Evolutionary conservation across 2,329 filamentous ascomycete genomes (phyloP).

Genomic region (Trichoderma atroviride): DNA sequence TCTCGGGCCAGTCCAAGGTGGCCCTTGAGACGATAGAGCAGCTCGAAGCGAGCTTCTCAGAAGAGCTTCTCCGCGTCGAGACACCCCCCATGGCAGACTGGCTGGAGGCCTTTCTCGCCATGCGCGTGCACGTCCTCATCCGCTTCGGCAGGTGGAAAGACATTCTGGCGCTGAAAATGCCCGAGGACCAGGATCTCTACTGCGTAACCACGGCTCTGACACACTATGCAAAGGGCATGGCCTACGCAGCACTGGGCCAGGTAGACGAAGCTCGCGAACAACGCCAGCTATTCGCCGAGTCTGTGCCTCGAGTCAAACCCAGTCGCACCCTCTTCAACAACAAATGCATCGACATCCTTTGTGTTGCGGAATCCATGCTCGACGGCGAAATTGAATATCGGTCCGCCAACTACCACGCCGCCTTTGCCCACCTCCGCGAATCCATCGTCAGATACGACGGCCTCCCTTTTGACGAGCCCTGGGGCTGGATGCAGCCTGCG

Average conservation of each 20-base stretch:
- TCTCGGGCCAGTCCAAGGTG: constrained; percentile 65
- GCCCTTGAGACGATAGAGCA: constrained; percentile 62
- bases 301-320: constrained; percentile 55
- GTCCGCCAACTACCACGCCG: constrained; percentile 56
- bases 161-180: constrained; percentile 59
- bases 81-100: constrained; percentile 78
- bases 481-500: constrained; percentile 78
- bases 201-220: constrained; percentile 69
- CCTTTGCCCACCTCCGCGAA: constrained; percentile 61
- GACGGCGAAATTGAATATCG: constrained; percentile 76
- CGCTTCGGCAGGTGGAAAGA: constrained; percentile 75
- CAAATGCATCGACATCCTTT: constrained; percentile 58
- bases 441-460: constrained; percentile 63
- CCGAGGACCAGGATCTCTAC: constrained; percentile 62
- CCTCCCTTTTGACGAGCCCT: constrained; percentile 72
- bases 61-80: constrained; percentile 63
- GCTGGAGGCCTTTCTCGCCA: constrained; percentile 70
- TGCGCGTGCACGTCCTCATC: constrained; percentile 69
- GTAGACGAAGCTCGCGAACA: constrained; percentile 58
- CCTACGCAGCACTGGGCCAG: constrained; percentile 60
- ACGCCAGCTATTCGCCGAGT: constrained; percentile 53
- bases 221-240: constrained; percentile 70
- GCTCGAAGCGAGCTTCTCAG: constrained; percentile 65
- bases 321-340: constrained; percentile 57
- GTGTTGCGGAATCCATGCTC: constrained; percentile 67